Conservation (phyloP, 139 green algal genomes). For the Volvox africanus region DNA sequence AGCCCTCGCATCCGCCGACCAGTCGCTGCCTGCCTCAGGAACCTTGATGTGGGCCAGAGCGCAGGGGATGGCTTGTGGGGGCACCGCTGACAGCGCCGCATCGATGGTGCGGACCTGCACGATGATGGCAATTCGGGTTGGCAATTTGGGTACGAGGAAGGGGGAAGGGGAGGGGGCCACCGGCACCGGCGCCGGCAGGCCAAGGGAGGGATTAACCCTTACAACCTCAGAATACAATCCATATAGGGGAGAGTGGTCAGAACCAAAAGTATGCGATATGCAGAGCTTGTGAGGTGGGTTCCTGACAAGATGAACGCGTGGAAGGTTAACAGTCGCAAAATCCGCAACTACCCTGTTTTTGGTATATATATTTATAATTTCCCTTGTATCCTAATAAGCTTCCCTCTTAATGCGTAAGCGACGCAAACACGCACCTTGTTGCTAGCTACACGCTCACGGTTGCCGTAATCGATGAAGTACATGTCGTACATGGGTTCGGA, state of each 20-base stretch:
- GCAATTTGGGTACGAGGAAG: not conserved
- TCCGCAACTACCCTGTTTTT: no score
- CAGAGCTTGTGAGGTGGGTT: no score
- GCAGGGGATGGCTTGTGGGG: slow-evolving; percentile 71
- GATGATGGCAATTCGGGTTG: not conserved
- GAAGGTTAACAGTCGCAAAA: no score
- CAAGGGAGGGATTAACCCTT: no score
- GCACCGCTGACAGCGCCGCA: slow-evolving; percentile 77
- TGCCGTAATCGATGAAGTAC: slow-evolving; percentile 97
- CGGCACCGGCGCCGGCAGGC: not conserved
- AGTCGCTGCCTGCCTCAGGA: slow-evolving; percentile 46
- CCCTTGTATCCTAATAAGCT: no score
- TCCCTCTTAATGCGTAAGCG: not conserved
- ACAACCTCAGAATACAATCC: no score
- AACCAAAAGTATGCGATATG: no score
- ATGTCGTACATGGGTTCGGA: slow-evolving; percentile 76
- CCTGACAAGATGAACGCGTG: no score
- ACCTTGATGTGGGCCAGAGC: slow-evolving; percentile 75
- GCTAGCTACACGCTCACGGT: slow-evolving; percentile 69
- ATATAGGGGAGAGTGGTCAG: no score
- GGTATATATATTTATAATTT: no score
- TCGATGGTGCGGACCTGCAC: slow-evolving; percentile 73
- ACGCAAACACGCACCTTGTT: slow-evolving; percentile 32
- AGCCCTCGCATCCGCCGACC: slow-evolving; percentile 35
- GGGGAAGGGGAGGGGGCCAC: not conserved